Base-by-base conservation (phyloP, 2,329 filamentous ascomycete genomes). In the Remersonia thermophila region DNA sequence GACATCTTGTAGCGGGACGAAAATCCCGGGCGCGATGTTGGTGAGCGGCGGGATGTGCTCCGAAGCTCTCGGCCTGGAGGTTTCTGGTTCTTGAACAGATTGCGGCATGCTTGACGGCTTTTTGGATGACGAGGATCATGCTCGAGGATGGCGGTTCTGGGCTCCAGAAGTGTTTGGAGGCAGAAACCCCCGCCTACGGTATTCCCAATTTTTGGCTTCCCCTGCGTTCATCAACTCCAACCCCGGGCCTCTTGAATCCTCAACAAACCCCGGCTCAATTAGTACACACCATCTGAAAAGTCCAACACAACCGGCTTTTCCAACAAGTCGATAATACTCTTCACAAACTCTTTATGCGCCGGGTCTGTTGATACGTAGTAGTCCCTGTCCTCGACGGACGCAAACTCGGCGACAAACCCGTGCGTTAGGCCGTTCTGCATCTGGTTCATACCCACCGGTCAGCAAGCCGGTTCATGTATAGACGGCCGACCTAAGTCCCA, bases 301-400 rank as follows among this genome's bases (percentile, higher is more conserved):
- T 79, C 74, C 7, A 79, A 47, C 4, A 78, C 71, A 40, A 67
- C 62, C 2, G 66, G 60, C 47, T 66, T 66, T 40, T 71, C 59
- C 16, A 75, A 41, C 12, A 72, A 46, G 6, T 55, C 57, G 7
- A 59, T 56, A 23, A 71, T 51, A 43, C 57, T 66, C 41, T 63
- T 58, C 8, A 71, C 59, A 48, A 82, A 82, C 0, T 56, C 67
- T 35, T 63, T 55, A 54, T 84, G 79, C 20, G 58, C 66, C 0
- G 76, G 77, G 45, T 84, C 79, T 16, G 69, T 60, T 32, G 67
- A 53, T 2, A 78, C 52, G 49, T 83, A 84, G 49, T 83, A 83
- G 43, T 75, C 68, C 36, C 78, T 61, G 47, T 84, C 78, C 42
- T 72, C 68, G 17, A 71, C 65, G n/a, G n/a, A n/a, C n/a, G n/a